Base-by-base conservation (phyloP, 2,329 filamentous ascomycete genomes). In the Ophiostoma ulmi region DNA sequence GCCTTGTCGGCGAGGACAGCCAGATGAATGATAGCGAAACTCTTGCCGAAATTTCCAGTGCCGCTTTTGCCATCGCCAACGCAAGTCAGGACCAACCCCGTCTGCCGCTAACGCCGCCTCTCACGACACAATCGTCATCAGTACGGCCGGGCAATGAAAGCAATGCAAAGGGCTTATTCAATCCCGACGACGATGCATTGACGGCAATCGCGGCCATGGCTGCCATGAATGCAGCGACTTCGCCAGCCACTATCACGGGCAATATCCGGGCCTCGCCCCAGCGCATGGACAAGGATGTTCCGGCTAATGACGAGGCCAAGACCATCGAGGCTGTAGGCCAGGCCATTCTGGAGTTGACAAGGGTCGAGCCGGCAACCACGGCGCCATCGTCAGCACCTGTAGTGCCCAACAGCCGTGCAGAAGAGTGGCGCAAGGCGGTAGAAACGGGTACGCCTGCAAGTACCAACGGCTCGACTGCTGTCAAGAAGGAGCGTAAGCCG, bases 361-460 rank as follows among this genome's bases (percentile, higher is more conserved):
- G 65, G n/a, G 39, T 20, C n/a, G 44, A 58, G 22, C 7, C 31
- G 26, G 7, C 67, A 26, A 6, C 31, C 5, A 10, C 26, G 3
- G 26, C 58, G 14, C 10, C 58, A 31, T 17, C 58, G 20, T 3
- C 55, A 61, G n/a, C 55, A 11, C 22, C 61, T 1, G 35, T 17
- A 35, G 35, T 22, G 17, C 7, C 31, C 20, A 64, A 22, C 35
- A 52, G 26, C 31, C 44, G 44, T 14, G 67, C 67, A 20, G 67
- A 69, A 8, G 67, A 36, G 31, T 69, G 67, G 67, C 44, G 52
- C 31, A 69, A 55, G 67, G 67, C 67, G 11, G 67, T 69, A 6
- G 67, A 39, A 20, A 5, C 61, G 3, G 36, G 10, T n/a, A 17
- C 6, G 44, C 31, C 48, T 5, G 52, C 48, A 8, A n/a, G 14